Base-by-base conservation (phyloP, 495 filamentous ascomycete species). In the Podospora australis region DNA sequence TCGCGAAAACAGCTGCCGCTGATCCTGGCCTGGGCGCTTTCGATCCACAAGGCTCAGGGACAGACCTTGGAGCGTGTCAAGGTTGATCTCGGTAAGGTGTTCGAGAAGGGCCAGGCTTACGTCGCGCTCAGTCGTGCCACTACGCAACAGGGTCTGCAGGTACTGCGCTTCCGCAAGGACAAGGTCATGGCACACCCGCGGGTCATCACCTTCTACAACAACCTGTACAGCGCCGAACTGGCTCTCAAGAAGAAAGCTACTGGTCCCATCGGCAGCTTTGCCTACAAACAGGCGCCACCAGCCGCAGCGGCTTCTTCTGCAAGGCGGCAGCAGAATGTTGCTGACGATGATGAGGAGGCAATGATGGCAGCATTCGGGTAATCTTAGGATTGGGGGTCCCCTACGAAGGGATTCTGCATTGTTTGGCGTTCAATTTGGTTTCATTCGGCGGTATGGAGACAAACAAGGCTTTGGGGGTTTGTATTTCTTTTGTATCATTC, bases 31-130 rank as follows among this genome's bases (percentile, higher is more conserved):
- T 97, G 92, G 92, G 94, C 92, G 11, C 69, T 98, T 13, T 95
- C 88, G 2, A 97, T 98, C 52, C 92, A 98, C 72, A 98, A 98
- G 69, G 92, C 94, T 7, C 92, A 98, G 62, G 92, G 92, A 0
- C 94, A 97, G 61, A 97, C 92, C 11, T 72, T 98, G 36, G 90
- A 96, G 59, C 77, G 92, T 13, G 94, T 97, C 39, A 95, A 95
- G 63, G 90, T 98, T 5, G 89, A 97, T 57, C 74, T 98, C 0
- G 88, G 88, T 13, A 83, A 75, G 54, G 88, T 92, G 7, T 98
- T 98, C 57, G 92, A 97, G 64, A 96, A 95, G 64, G 92, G 92
- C 0, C 92, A 90, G 57, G 86, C 82, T 2, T 91, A 91, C 58
- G 87, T 91, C 32, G 87, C 87, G 39, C 76, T 91, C 25, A 83